These are phyloP conservation scores for Backusella morwellensis DNA, from an alignment of 192 early-diverging fungal genomes.

Conservation along the genomic window DNA sequence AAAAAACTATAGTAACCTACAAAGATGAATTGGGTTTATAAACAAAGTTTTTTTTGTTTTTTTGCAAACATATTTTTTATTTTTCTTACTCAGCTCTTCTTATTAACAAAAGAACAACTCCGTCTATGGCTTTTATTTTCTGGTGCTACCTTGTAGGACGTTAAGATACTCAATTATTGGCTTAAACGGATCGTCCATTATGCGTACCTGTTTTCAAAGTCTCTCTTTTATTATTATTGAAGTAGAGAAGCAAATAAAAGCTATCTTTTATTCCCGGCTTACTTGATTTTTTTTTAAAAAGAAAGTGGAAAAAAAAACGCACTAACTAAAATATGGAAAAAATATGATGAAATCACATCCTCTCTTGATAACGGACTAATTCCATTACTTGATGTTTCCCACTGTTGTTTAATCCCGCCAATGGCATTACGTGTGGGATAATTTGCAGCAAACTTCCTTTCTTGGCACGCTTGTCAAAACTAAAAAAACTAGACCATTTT, in stretches of 20 bases:
- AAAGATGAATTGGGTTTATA: neutral
- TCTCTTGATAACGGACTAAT: neutral
- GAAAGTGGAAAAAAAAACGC: neutral
- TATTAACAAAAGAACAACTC: neutral
- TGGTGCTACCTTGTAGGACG: neutral
- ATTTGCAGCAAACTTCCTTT: conserved; percentile 4
- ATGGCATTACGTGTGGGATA: neutral
- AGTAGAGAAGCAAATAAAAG: neutral
- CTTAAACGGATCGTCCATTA: conserved; percentile 2
- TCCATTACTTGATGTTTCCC: neutral
- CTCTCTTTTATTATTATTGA: neutral
- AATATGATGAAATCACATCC: neutral
- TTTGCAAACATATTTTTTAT: neutral
- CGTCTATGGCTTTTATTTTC: neutral
- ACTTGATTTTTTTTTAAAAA: neutral
- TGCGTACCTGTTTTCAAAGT: neutral
- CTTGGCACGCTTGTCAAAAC: neutral
- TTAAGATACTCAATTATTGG: conserved; percentile 1
- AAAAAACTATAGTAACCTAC: neutral
- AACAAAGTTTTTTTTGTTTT: too few relatives aligned
- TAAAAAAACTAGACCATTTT: neutral
- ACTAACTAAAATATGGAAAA: neutral
- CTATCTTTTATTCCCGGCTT: neutral
- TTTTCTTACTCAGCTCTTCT: neutral
- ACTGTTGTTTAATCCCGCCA: neutral